A percentile compares a stretch with the other conserved stretches of the same genome.
Conservation (phyloP, 164 flowering plant species). For the Hamamelis virginiana region DNA sequence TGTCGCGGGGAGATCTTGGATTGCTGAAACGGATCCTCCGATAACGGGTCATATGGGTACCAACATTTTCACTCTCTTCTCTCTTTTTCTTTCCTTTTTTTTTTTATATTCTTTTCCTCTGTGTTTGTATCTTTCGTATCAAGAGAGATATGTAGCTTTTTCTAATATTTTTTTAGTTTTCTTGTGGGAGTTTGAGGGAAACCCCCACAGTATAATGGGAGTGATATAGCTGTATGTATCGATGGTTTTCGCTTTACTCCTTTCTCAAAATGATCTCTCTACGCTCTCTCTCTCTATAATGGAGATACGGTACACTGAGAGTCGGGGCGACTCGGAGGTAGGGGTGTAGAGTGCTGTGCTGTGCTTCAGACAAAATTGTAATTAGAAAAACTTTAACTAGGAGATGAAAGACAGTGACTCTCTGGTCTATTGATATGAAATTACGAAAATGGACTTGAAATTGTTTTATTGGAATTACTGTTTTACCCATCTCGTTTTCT, state of each 20-base stretch:
- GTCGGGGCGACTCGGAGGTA: slow-evolving; percentile 13
- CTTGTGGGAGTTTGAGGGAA: slow-evolving; percentile 17
- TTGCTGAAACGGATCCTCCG: slow-evolving; percentile 17
- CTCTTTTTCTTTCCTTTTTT: neutral
- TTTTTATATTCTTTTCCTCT: neutral
- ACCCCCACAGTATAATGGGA: slow-evolving; percentile 20
- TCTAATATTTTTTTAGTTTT: neutral
- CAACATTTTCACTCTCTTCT: slow-evolving; percentile 12
- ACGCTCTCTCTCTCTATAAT: slow-evolving; percentile 11
- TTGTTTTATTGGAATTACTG: neutral
- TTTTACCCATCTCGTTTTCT: neutral
- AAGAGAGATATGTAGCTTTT: neutral
- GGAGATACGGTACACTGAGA: slow-evolving; percentile 25
- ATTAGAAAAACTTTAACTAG: neutral
- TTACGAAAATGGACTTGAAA: neutral
- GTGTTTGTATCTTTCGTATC: neutral
- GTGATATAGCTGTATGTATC: neutral
- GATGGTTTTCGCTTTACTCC: slow-evolving; percentile 38
- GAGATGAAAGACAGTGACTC: neutral
- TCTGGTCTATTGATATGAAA: neutral
- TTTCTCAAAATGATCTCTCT: slow-evolving; percentile 30
- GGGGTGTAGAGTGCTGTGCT: slow-evolving; percentile 1
- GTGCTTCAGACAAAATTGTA: slow-evolving; percentile 21
- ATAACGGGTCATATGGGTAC: slow-evolving; percentile 12
- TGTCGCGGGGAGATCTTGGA: slow-evolving; percentile 25